These are phyloP conservation scores for Pythium utonaiense DNA, from an alignment of 352 stramenopile genomes.

Conservation along the genomic window DNA sequence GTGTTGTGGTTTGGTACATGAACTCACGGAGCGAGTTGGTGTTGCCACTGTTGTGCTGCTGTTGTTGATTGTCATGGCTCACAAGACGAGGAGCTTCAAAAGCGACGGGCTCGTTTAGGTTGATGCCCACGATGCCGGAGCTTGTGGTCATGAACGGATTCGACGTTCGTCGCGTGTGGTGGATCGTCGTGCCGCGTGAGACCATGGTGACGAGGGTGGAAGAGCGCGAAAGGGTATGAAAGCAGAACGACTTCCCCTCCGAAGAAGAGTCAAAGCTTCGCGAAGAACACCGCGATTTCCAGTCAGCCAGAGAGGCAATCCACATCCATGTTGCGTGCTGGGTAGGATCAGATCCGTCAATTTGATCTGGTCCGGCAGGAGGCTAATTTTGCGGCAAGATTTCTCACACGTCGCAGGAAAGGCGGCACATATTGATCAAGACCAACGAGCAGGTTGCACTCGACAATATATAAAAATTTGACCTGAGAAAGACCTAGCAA, in stretches of 20 bases:
- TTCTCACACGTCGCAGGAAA: constrained; percentile 6
- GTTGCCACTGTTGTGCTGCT: background rate
- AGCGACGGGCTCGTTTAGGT: constrained; percentile 57
- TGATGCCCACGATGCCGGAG: constrained; percentile 79
- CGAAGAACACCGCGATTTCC: background rate
- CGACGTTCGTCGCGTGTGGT: constrained; percentile 60
- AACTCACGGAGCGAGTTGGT: constrained; percentile 48
- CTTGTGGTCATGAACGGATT: constrained; percentile 87
- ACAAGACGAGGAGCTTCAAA: constrained; percentile 54
- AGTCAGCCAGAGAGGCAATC: background rate
- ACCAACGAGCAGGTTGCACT: too few species aligned
- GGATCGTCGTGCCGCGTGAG: constrained; percentile 67
- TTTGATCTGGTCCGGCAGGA: background rate
- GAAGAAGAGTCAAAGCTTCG: background rate
- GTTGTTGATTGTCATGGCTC: constrained; percentile 31
- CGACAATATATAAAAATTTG: background rate
- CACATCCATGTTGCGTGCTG: background rate
- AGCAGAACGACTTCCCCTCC: background rate
- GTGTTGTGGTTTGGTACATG: constrained; percentile 78
- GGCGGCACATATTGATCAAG: background rate
- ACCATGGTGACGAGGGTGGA: constrained; percentile 35
- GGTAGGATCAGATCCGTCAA: background rate
- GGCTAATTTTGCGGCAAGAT: constrained; percentile 1
- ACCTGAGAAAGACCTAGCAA: constrained; percentile 7
- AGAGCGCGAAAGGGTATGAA: background rate